Base-by-base conservation (phyloP, 2,329 filamentous ascomycete genomes). In the Rhinocladiella similis region DNA sequence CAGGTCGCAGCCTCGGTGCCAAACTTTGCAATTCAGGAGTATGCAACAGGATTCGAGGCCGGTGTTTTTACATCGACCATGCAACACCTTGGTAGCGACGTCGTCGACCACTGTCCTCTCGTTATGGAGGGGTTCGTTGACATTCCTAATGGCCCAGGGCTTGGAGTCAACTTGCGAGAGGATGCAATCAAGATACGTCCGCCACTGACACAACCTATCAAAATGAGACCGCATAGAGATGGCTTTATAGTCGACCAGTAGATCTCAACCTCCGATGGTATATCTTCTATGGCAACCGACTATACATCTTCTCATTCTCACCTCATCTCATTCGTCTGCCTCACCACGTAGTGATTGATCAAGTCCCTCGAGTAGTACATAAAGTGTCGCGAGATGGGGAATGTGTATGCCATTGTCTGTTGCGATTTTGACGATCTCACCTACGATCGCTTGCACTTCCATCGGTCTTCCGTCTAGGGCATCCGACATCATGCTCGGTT, bases 1-100 rank as follows among this genome's bases (percentile, higher is more conserved):
- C 87, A 89, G 56, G 80, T 90, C 1, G 83, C 82, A 18, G 75
- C 79, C 29, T 73, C 70, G 12, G 80, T 73, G 14, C 78, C 76
- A 18, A 90, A 86, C 68, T 89, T 86, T 67, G 80, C 79, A 0
- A 89, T 90, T 27, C 83, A 88, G 64, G 87, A 90, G 69, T 91
- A 91, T 67, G 91, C 91, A 63, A 71, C 71, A 3, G 59, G 59
- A 19, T 60, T 60, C 16, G 78, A 80, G 63, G 80, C 78, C 0
- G 84, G 81, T 1, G 77, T 82, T 1, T 77, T 83, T 62, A 85
- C 89, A 66, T 58, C 56, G 5, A 54, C 50, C 2, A 3, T 51
- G 16, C 19, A 54, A 36, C 56, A 58, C 27, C 74, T 89, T 50
- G 80, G 80, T 7, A 78, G 83, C 0, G 78, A 81, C 51, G 81